These are phyloP conservation scores for Handroanthus guayacan DNA, from an alignment of 257 asterid species.

Conservation along the genomic window DNA sequence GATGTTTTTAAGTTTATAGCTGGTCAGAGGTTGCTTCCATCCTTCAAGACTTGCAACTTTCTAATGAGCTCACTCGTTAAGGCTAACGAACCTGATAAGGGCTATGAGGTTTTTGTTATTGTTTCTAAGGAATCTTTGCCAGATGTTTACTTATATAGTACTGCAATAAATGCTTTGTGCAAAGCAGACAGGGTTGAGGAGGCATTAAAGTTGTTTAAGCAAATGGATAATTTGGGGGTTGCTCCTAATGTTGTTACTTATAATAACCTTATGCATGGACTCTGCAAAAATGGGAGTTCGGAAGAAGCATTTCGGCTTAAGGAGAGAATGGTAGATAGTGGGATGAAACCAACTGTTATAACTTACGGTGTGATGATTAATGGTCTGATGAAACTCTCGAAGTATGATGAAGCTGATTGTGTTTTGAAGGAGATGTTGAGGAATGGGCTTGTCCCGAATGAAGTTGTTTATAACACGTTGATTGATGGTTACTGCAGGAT, in stretches of 20 bases:
- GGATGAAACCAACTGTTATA: constrained; percentile 68
- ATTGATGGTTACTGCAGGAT: constrained; percentile 75
- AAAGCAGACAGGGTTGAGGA: constrained; percentile 68
- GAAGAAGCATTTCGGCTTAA: constrained; percentile 69
- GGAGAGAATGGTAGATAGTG: constrained; percentile 64
- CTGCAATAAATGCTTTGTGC: constrained; percentile 73
- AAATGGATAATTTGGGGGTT: constrained; percentile 67
- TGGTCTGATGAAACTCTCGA: constrained; percentile 67
- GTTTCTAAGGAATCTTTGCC: constrained; percentile 51
- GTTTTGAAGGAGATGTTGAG: constrained; percentile 70
- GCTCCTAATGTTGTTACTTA: constrained; percentile 76
- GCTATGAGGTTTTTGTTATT: constrained; percentile 66
- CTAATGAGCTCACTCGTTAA: constrained; percentile 76
- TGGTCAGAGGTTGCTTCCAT: constrained; percentile 66
- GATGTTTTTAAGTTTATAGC: constrained; percentile 61
- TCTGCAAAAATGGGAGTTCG: constrained; percentile 59
- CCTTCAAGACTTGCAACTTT: constrained; percentile 74
- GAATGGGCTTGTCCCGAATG: constrained; percentile 67
- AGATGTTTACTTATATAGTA: constrained; percentile 78
- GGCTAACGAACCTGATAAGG: constrained; percentile 60
- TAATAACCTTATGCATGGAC: constrained; percentile 78
- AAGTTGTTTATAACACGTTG: constrained; percentile 68
- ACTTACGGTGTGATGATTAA: constrained; percentile 75
- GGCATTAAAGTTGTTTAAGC: constrained; percentile 60
- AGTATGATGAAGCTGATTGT: constrained; percentile 62